phyloP scores from a whole-genome alignment of 148 eudicot genomes.

The Mesembryanthemum crystallinum region DNA sequence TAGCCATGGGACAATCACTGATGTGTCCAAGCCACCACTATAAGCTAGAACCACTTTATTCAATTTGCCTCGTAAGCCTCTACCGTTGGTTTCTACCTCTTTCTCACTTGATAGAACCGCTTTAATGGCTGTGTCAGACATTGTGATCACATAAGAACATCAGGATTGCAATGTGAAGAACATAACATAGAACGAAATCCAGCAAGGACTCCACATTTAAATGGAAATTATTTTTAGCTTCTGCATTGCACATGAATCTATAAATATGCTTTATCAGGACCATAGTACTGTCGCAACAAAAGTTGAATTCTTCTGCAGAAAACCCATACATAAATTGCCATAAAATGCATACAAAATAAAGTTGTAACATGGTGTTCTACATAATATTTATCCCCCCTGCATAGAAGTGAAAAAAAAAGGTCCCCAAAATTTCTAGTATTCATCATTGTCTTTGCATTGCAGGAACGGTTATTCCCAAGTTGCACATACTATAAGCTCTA shows the following conservation, averaged over 20 bases:
- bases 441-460: background rate
- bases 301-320: background rate
- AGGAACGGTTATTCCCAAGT: background rate
- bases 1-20: constrained; percentile 98
- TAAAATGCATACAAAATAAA: background rate
- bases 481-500: background rate
- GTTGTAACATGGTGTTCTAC: background rate
- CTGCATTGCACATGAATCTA: background rate
- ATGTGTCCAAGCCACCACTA: constrained; percentile 97
- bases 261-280: background rate
- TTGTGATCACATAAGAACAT: constrained; percentile 1
- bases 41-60: constrained; percentile 95
- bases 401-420: background rate
- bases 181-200: background rate
- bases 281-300: background rate
- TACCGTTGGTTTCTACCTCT: constrained; percentile 40
- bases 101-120: constrained; percentile 58
- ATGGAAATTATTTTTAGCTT: background rate
- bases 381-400: background rate
- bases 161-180: background rate
- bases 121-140: constrained; percentile 41
- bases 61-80: constrained; percentile 63
- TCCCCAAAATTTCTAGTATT: background rate
- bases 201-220: background rate
- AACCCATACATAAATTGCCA: background rate